Base-by-base conservation (phyloP, 768 basidiomycete species). In the Nidularia pulvinata region DNA sequence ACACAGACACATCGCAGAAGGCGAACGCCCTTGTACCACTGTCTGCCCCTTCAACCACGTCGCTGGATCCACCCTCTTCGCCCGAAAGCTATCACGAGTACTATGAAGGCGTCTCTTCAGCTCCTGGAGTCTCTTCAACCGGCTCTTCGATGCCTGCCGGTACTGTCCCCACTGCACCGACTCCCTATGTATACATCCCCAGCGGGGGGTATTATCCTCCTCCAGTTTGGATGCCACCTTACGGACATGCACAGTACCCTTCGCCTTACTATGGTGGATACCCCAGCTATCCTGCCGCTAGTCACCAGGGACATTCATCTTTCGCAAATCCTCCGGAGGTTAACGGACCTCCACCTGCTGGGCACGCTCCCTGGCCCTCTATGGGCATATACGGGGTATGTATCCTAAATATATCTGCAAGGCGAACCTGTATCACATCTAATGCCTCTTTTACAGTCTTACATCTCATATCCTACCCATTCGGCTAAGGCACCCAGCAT, bases 201-300 rank as follows among this genome's bases (percentile, higher is more conserved):
- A 62, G 72, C 25, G 63, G 74, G n/a, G 75, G 73, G 22, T 84
- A 77, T 39, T 39, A 39, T n/a, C 37, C 37, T n/a, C 7, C 37
- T n/a, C 37, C 37, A n/a, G n/a, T n/a, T 9, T 39, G 37, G 37
- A 39, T 39, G 9, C 37, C 7, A 39, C 37, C 37, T 9, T 39
- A 39, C n/a, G 84, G 78, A 61, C 62, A 74, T 19, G 69, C 79
- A 55, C 78, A 76, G 22, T 86, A 81, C 57, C 80, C 77, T 33
- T 61, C 83, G 55, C 78, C 81, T 32, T 84, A 78, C 54, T 68
- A 80, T 53, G 61, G 69, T 14, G 74, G 75, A 32, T 83, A 77
- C 57, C 62, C 77, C n/a, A 69, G 74, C 5, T 82, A 78, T 66
- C 64, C 77, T 13, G 57, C 77, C 19, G 64, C 70, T 11, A 25